Conservation (phyloP, 208 protist species). For the Trypanosoma brucei region DNA sequence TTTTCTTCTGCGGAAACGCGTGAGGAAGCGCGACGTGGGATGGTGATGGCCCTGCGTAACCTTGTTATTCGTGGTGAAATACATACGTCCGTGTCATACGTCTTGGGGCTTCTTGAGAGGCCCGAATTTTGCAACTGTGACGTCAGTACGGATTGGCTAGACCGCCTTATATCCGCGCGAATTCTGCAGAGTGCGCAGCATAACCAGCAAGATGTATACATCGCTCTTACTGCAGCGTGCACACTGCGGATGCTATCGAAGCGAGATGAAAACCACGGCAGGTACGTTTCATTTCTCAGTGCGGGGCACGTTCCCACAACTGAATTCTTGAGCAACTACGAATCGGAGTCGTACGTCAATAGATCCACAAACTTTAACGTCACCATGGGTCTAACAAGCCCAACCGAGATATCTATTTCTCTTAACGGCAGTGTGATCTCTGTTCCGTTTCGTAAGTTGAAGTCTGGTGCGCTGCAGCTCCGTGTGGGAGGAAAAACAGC, state of each 20-base stretch:
- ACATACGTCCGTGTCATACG: conserved; percentile 93
- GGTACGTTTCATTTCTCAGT: conserved; percentile 68
- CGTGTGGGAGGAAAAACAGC: conserved; percentile 65
- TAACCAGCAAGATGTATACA: conserved; percentile 51
- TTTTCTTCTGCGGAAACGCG: conserved; percentile 92
- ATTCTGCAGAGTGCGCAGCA: conserved; percentile 31
- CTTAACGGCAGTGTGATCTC: conserved; percentile 69
- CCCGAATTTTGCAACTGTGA: conserved; percentile 77
- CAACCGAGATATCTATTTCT: conserved; percentile 56
- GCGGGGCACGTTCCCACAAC: conserved; percentile 84
- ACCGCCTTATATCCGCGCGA: conserved; percentile 68
- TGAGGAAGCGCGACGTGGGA: conserved; percentile 90
- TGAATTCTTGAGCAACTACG: conserved; percentile 59
- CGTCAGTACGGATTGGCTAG: conserved; percentile 85
- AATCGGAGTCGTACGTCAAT: conserved; percentile 74
- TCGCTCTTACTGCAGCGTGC: conserved; percentile 67
- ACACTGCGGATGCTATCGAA: conserved; percentile 57
- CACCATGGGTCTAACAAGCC: conserved; percentile 38
- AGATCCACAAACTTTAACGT: conserved; percentile 76
- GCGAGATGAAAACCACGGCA: conserved; percentile 42
- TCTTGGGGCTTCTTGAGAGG: conserved; percentile 84
- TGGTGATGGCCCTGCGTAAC: conserved; percentile 92
- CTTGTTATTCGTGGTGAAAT: conserved; percentile 94
- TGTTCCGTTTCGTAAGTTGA: conserved; percentile 77
- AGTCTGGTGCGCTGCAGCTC: conserved; percentile 78